phyloP scores from a whole-genome alignment of 176 grass and related monocot genomes.

The Puccinellia tenuiflora region DNA sequence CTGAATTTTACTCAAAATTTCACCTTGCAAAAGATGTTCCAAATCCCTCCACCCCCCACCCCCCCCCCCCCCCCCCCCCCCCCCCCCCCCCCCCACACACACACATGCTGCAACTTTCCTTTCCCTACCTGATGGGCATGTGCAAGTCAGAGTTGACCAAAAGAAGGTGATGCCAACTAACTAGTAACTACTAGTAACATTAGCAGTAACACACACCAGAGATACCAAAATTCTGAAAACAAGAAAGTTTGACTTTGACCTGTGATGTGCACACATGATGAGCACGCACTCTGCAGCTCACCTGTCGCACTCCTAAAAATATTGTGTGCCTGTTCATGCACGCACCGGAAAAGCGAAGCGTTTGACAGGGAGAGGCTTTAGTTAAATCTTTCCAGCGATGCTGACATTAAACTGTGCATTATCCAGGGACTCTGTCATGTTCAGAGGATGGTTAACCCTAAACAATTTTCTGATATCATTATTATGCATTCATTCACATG shows the following conservation, averaged over 20 bases:
- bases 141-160: conserved; percentile 15
- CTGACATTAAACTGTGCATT: background rate
- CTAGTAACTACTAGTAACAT: background rate
- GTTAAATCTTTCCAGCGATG: conserved; percentile 32
- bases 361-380: conserved; percentile 3
- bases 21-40: no score
- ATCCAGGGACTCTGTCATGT: background rate
- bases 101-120: background rate
- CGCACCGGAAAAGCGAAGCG: conserved; percentile 23
- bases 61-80: no score
- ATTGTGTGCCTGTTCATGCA: background rate
- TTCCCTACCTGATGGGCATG: background rate
- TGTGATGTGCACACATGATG: background rate
- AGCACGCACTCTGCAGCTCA: conserved; percentile 9
- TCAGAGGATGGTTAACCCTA: background rate
- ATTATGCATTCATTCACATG: background rate
- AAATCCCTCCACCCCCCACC: no score
- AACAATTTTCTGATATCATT: background rate
- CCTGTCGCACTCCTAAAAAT: conserved; percentile 29
- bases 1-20: no score
- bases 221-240: background rate
- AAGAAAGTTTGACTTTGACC: conserved; percentile 1
- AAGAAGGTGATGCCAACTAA: conserved; percentile 17
- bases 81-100: no score
- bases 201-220: background rate